Evolutionary conservation across 140 eudicot genomes (phyloP).

Genomic region (Bidens hawaiensis): DNA sequence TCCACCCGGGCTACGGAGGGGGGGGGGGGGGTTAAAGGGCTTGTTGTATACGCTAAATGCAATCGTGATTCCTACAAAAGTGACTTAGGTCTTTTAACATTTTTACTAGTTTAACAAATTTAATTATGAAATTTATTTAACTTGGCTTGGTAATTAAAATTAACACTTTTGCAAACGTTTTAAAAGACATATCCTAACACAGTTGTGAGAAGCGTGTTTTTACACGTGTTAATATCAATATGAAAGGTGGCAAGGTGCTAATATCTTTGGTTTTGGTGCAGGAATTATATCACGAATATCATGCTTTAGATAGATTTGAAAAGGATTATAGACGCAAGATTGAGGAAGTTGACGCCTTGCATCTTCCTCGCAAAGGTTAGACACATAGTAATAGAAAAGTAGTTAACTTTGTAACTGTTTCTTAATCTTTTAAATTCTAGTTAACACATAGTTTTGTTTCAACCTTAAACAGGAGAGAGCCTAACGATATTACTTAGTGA

Average conservation of each 20-base stretch:
- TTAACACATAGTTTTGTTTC: constrained; percentile 13
- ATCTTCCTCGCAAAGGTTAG: constrained; percentile 85
- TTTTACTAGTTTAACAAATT: no score
- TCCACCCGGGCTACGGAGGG: no score
- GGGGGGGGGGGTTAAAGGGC: no score
- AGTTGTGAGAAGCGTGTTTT: no score
- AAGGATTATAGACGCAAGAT: constrained; percentile 72
- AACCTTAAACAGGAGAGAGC: constrained; percentile 47
- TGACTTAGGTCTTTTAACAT: no score
- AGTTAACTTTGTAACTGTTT: constrained; percentile 3
- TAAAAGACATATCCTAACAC: no score
- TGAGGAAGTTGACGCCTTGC: constrained; percentile 69
- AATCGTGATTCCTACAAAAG: no score
- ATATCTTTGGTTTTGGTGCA: constrained; percentile 23
- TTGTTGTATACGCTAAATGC: no score
- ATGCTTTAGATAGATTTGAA: constrained; percentile 80
- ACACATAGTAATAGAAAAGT: background rate
- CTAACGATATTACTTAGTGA: constrained; percentile 62
- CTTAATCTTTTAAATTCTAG: background rate
- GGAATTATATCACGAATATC: constrained; percentile 84
- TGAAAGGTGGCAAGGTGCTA: constrained; percentile 14
- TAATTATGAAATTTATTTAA: no score
- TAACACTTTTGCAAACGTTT: no score
- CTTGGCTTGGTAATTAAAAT: no score
- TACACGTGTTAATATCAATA: background rate